phyloP scores from a whole-genome alignment of 192 early-diverging fungal species.

The Gaertneriomyces semiglobifer region DNA sequence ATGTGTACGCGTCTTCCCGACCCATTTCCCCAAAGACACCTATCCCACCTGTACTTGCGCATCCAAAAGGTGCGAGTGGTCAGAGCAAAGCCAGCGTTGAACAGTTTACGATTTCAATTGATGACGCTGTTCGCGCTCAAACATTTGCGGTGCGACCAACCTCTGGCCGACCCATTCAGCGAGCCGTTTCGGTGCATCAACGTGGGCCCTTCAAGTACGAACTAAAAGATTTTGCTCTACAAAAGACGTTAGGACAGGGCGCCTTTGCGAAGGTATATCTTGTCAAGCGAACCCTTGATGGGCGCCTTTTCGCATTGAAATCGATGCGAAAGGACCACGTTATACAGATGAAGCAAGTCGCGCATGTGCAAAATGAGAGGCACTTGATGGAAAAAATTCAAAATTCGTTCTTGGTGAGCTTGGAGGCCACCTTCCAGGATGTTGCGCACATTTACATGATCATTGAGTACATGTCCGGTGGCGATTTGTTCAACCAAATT shows the following conservation, averaged over 20 bases:
- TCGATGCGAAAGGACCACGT: slow-evolving; percentile 84
- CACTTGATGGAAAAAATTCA: slow-evolving; percentile 60
- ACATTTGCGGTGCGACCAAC: neutral
- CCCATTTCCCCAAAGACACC: too few species aligned
- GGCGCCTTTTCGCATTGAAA: slow-evolving; percentile 84
- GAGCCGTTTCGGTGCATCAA: slow-evolving; percentile 31
- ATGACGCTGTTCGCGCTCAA: slow-evolving; percentile 2
- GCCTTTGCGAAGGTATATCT: slow-evolving; percentile 90
- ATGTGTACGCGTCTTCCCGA: too few species aligned
- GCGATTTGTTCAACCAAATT: slow-evolving; percentile 83
- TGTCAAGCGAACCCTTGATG: slow-evolving; percentile 67
- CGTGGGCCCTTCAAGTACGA: slow-evolving; percentile 32
- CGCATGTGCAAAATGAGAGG: slow-evolving; percentile 75
- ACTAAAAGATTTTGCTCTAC: slow-evolving; percentile 72
- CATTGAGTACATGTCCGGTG: slow-evolving; percentile 50
- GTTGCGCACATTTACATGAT: slow-evolving; percentile 44
- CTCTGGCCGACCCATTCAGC: slow-evolving; percentile 23
- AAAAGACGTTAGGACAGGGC: slow-evolving; percentile 82
- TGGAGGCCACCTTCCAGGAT: slow-evolving; percentile 47
- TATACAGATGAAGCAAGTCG: slow-evolving; percentile 77
- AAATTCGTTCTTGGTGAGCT: slow-evolving; percentile 44
- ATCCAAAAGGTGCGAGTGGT: too few species aligned
- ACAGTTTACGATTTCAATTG: neutral
- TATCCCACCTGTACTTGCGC: too few species aligned
- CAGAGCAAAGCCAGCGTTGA: neutral